These are phyloP conservation scores for Kodamaea lidongshanica DNA, from an alignment of 805 yeast species.

Conservation along the genomic window DNA sequence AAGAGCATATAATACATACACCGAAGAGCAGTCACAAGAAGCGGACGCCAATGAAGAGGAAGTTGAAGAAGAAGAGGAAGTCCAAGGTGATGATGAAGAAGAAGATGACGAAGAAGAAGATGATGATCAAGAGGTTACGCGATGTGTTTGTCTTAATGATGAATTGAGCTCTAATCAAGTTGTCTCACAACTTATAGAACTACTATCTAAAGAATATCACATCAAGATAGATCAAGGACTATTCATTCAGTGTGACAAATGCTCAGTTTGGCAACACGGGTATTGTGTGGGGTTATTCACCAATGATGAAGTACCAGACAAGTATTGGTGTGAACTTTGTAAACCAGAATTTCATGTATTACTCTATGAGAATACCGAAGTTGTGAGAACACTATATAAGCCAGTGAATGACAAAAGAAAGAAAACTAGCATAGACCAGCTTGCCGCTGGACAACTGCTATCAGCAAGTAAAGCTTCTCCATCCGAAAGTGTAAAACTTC, in stretches of 20 bases:
- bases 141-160: conserved; percentile 39
- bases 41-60: conserved; percentile 16
- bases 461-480: conserved; percentile 7
- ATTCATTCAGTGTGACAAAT: conserved; percentile 79
- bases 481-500: conserved; percentile 10
- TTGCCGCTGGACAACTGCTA: conserved; percentile 12
- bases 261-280: conserved; percentile 98
- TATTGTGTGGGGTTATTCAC: conserved; percentile 82
- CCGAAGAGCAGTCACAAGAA: conserved; percentile 11
- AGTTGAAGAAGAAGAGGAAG: conserved; percentile 17
- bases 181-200: conserved; percentile 18
- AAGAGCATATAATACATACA: conserved; percentile 14
- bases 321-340: conserved; percentile 92
- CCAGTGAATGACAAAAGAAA: conserved; percentile 40
- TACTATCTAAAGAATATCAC: conserved; percentile 27
- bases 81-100: conserved; percentile 7
- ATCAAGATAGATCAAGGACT: conserved; percentile 50
- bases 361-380: conserved; percentile 27
- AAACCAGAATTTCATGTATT: conserved; percentile 73
- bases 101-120: conserved; percentile 18
- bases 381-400: conserved; percentile 30
- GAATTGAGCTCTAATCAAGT: conserved; percentile 25
- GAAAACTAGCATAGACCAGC: conserved; percentile 19
- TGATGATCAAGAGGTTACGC: conserved; percentile 37
- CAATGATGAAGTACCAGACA: conserved; percentile 78